phyloP scores from a whole-genome alignment of 2,329 filamentous ascomycete species.

The Akanthomyces lecanii region DNA sequence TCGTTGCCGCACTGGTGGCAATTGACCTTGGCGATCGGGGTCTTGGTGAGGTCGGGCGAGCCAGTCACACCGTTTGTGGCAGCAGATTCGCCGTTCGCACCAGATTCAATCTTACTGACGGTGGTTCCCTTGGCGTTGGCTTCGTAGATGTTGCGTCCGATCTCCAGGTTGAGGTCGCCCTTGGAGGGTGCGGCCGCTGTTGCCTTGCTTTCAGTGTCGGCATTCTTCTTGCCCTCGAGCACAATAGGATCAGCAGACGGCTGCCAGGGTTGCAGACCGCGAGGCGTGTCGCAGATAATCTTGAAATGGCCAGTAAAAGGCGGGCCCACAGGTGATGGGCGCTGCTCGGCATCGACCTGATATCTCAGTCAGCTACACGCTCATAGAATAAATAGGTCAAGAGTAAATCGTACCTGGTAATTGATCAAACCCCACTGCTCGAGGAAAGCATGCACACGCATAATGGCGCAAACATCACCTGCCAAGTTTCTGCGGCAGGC shows the following conservation, averaged over 20 bases:
- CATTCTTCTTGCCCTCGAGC: constrained; percentile 55
- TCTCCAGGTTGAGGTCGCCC: constrained; percentile 82
- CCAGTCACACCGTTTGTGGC: constrained; percentile 60
- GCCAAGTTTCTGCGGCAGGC: constrained; percentile 92
- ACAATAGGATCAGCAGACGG: constrained; percentile 73
- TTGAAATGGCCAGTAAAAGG: constrained; percentile 98
- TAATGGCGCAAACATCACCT: constrained; percentile 97
- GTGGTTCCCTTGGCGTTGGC: constrained; percentile 74
- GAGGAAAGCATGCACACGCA: constrained; percentile 95
- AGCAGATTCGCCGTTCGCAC: constrained; percentile 70
- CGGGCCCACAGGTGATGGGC: constrained; percentile 90
- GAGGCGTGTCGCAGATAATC: constrained; percentile 90
- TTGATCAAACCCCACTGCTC: constrained; percentile 99
- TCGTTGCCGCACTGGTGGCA: constrained; percentile 92
- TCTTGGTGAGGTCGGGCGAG: constrained; percentile 60
- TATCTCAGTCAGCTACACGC: not conserved
- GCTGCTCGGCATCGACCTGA: constrained; percentile 91
- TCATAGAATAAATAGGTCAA: not conserved
- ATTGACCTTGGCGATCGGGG: constrained; percentile 65
- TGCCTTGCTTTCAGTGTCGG: constrained; percentile 70
- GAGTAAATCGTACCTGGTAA: constrained; percentile 68
- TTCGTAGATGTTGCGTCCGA: constrained; percentile 94
- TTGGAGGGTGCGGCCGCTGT: constrained; percentile 64
- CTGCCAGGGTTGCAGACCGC: constrained; percentile 92
- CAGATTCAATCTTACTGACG: constrained; percentile 64